A percentile compares a stretch with the other conserved stretches of the same genome.
phyloP scores from a whole-genome alignment of 345 rosid species.

The Eucalyptus tenuipes region DNA sequence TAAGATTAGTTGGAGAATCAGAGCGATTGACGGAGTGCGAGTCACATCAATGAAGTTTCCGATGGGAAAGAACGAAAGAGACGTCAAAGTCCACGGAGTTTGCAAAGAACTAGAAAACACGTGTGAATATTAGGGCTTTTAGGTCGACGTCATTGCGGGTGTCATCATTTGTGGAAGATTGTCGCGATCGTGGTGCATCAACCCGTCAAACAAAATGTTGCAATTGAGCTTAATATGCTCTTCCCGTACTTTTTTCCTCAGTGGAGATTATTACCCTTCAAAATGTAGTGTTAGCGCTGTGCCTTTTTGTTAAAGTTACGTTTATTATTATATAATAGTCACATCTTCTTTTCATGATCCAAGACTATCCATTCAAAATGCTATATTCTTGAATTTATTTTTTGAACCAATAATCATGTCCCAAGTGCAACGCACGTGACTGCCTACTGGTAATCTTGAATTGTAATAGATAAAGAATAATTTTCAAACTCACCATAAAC shows the following conservation, averaged over 20 bases:
- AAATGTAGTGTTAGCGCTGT: background rate
- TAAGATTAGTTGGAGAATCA: background rate
- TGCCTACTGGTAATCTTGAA: fast-evolving
- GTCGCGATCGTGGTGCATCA: background rate
- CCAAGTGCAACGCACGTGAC: background rate
- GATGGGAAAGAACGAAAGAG: background rate
- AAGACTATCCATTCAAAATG: background rate
- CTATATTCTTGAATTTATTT: background rate
- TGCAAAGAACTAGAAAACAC: background rate
- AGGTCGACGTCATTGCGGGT: background rate
- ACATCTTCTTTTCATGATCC: background rate
- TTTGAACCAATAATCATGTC: background rate
- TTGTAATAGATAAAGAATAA: background rate
- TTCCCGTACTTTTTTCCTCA: background rate
- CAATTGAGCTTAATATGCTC: background rate
- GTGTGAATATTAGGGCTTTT: background rate
- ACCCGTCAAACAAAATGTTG: background rate
- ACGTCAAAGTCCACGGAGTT: background rate
- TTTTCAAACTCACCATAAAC: background rate
- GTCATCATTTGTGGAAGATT: background rate
- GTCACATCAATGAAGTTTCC: background rate
- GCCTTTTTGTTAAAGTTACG: background rate
- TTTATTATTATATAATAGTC: background rate
- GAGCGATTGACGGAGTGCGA: background rate
- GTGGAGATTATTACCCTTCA: background rate